A percentile compares a stretch with the other conserved stretches of the same genome.
Conservation (phyloP, 2,329 filamentous ascomycete species). For the Colletotrichum higginsianum region DNA sequence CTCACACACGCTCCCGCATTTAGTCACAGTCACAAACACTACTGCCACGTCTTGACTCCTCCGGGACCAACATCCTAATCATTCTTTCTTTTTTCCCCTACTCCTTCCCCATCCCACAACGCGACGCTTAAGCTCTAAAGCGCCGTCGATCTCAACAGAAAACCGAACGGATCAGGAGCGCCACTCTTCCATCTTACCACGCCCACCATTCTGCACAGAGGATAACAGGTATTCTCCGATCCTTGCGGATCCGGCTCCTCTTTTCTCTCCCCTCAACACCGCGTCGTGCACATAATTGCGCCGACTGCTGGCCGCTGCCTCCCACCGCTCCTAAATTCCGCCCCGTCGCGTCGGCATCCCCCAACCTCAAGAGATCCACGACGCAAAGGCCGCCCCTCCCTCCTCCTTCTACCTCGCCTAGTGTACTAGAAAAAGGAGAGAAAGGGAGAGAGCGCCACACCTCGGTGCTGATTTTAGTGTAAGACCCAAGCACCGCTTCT, state of each 20-base stretch:
- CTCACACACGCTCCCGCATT: not conserved
- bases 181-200: not conserved
- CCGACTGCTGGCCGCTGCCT: not conserved
- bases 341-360: conserved; percentile 17
- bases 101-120: not conserved
- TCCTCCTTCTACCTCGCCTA: not conserved
- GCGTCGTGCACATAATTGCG: conserved; percentile 13
- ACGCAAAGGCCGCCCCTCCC: conserved; percentile 5
- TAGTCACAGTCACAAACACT: conserved; percentile 1
- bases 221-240: conserved; percentile 24
- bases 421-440: not conserved
- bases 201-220: conserved; percentile 4
- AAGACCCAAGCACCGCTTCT: conserved; percentile 40
- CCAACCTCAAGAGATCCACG: not conserved
- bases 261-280: conserved; percentile 23
- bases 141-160: conserved; percentile 34
- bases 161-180: not conserved
- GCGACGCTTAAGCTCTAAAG: not conserved
- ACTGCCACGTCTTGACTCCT: conserved; percentile 1
- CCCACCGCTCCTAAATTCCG: not conserved
- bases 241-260: conserved; percentile 26
- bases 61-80: not conserved
- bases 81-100: conserved; percentile 12
- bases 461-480: conserved; percentile 50
- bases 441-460: conserved; percentile 36